Percentiles rank a stretch among this genome's conserved stretches.
Conservation (phyloP, 2,329 filamentous ascomycete genomes). For the Xylaria sp. region DNA sequence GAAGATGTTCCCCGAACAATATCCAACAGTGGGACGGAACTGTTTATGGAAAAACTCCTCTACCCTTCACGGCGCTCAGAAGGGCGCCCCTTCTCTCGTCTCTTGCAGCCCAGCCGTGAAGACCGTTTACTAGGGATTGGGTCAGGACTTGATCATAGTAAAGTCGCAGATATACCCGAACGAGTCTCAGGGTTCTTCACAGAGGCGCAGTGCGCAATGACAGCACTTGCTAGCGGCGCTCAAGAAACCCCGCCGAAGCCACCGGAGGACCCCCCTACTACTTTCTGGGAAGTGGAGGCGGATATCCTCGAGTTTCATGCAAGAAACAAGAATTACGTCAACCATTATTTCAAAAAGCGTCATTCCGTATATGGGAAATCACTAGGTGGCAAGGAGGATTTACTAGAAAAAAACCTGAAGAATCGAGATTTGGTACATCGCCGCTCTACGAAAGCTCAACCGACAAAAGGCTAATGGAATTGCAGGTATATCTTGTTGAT, state of each 20-base stretch:
- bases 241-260: background rate
- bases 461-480: background rate
- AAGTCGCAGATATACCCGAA: conserved; percentile 2
- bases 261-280: conserved; percentile 28
- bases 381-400: conserved; percentile 25
- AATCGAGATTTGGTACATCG: conserved; percentile 7
- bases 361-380: conserved; percentile 25
- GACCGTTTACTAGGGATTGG: conserved; percentile 25
- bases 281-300: conserved; percentile 32
- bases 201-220: conserved; percentile 6
- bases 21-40: conserved; percentile 25
- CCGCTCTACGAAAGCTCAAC: background rate
- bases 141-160: conserved; percentile 6
- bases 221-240: conserved; percentile 5
- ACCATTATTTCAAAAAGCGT: conserved; percentile 9
- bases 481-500: conserved; percentile 47
- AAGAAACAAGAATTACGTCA: background rate
- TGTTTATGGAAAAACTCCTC: conserved; percentile 27
- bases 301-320: conserved; percentile 4
- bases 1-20: conserved; percentile 27
- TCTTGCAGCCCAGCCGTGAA: background rate
- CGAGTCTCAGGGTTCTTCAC: conserved; percentile 27
- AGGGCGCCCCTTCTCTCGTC: conserved; percentile 25
- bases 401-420: conserved; percentile 10
- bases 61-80: conserved; percentile 30